phyloP scores from a whole-genome alignment of 2,329 filamentous ascomycete genomes.

The Xylariaceae sp. region DNA sequence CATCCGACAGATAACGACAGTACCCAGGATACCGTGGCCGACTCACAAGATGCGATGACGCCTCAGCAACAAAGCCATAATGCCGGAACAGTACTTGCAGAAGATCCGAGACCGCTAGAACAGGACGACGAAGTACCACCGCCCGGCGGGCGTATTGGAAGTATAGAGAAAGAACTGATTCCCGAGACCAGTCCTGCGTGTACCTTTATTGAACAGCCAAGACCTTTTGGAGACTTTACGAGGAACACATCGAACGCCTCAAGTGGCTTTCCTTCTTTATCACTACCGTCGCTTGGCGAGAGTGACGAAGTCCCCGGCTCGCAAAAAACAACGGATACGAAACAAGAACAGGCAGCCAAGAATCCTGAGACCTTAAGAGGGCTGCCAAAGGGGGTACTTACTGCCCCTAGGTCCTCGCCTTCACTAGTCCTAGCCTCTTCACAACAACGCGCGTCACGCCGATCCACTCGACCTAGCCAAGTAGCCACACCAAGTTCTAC shows the following conservation, averaged over 20 bases:
- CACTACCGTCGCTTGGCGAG: conserved; percentile 20
- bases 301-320: conserved; percentile 8
- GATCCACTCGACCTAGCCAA: conserved; percentile 17
- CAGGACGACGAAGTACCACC: conserved; percentile 8
- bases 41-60: conserved; percentile 26
- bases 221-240: conserved; percentile 19
- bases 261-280: conserved; percentile 16
- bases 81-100: no score
- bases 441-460: conserved; percentile 18
- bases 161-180: conserved; percentile 26
- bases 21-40: conserved; percentile 31
- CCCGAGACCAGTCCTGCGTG: conserved; percentile 31
- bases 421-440: conserved; percentile 25
- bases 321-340: conserved; percentile 1
- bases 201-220: conserved; percentile 22
- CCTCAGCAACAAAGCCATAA: conserved; percentile 5
- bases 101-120: no score
- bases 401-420: conserved; percentile 19
- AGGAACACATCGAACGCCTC: conserved; percentile 19
- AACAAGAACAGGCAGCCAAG: not conserved
- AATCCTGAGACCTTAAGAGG: not conserved
- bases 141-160: conserved; percentile 6
- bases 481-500: conserved; percentile 21
- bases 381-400: conserved; percentile 1
- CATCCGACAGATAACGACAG: conserved; percentile 16